Percentiles rank a stretch among this genome's conserved stretches.
Evolutionary conservation across 2,329 filamentous ascomycete genomes (phyloP).

Genomic region (Hymenoscyphus fraxineus): DNA sequence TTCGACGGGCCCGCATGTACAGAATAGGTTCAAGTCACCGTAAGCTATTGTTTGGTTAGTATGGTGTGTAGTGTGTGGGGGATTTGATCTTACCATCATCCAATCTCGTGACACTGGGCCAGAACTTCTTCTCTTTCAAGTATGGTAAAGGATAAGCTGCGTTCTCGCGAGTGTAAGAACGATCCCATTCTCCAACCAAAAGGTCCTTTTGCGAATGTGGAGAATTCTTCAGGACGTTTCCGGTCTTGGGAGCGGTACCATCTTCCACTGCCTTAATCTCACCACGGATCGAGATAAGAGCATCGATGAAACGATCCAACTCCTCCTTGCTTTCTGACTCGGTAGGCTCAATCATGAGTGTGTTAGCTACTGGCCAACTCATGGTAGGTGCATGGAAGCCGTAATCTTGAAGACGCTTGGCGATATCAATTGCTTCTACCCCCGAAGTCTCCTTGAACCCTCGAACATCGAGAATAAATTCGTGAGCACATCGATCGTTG

Average conservation of each 20-base stretch:
- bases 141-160: conserved; percentile 83
- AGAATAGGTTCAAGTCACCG: conserved; percentile 90
- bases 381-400: conserved; percentile 97
- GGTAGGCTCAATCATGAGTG: conserved; percentile 96
- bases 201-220: conserved; percentile 84
- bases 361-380: conserved; percentile 93
- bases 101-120: conserved; percentile 81
- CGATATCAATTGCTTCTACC: conserved; percentile 89
- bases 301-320: conserved; percentile 89
- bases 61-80: conserved; percentile 10
- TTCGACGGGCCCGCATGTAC: conserved; percentile 65
- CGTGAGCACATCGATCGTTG: conserved; percentile 85
- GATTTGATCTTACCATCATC: conserved; percentile 69
- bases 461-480: conserved; percentile 91
- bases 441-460: conserved; percentile 79
- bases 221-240: conserved; percentile 84
- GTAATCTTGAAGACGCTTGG: conserved; percentile 94
- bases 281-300: conserved; percentile 76
- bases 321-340: conserved; percentile 91
- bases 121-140: conserved; percentile 95
- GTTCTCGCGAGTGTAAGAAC: conserved; percentile 75
- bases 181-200: conserved; percentile 71
- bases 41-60: conserved; percentile 56
- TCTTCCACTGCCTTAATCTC: conserved; percentile 84
- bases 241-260: conserved; percentile 67